Evolutionary conservation across 2,329 filamentous ascomycete species (phyloP), one percentile per base, ranked within the genome.

Genomic region (Talaromyces amestolkiae): DNA sequence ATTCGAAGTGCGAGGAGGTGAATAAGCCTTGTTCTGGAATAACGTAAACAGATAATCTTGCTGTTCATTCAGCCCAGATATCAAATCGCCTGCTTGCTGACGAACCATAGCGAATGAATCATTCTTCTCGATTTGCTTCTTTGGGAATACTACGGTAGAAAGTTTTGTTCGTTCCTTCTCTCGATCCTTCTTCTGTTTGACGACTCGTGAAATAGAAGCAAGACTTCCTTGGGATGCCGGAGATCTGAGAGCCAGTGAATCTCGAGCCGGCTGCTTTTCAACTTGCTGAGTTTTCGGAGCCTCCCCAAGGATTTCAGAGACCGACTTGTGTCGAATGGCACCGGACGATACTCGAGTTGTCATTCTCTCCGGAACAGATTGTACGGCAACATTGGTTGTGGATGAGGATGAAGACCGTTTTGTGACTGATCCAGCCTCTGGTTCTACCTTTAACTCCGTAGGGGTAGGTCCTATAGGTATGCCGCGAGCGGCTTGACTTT

Each of bases 71-170:
- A 78, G 60, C 64, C 72, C 72, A 22, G 71, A 70, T 83, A 56
- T 83, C 81, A 62, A 82, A 80, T 69, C 83, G 77, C 51, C 85
- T 80, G 71, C 54, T 86, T 76, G 74, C 54, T 77, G 75, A 31
- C 73, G 73, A n/a, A 76, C 69, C 47, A 81, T 65, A 43, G 79
- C 74, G 69, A 75, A 71, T 22, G 72, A 71, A 37, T 79, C 77
- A 37, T 70, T 69, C 56, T 83, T 84, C 41, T 87, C 84, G 15
- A 83, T 70, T 69, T 82, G 80, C 64, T 87, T 86, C 72, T 91
- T 92, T 2, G 90, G 89, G 74, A 96, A 95, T 0, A 94, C 84
- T 3, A 95, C 91, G 0, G 87, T 91, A 1, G 89, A 92, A 15
- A 89, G 82, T 70, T 89, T 89, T 68, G 84, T 87, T 72, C 80